Percentiles rank a stretch among this genome's conserved stretches.
phyloP scores from a whole-genome alignment of 306 rosid genomes.

The Quercus parvula region DNA sequence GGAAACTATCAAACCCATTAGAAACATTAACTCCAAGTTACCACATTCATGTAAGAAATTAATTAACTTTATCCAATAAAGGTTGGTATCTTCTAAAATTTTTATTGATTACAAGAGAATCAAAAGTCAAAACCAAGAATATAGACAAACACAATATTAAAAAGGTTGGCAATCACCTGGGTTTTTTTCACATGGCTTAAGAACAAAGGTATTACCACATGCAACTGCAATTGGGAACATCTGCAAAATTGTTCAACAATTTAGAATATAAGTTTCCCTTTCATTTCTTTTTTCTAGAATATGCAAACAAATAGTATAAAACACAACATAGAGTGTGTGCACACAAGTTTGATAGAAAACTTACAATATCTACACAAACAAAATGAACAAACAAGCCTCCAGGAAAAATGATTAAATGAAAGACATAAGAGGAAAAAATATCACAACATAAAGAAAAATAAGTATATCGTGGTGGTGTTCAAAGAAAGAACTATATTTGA shows the following conservation, averaged over 20 bases:
- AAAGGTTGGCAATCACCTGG: conserved; percentile 42
- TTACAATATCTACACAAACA: not conserved
- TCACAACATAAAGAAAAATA: not conserved
- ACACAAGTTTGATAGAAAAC: not conserved
- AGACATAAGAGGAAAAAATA: no score
- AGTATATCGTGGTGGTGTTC: not conserved
- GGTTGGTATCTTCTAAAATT: not conserved
- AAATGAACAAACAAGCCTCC: not conserved
- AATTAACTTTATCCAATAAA: not conserved
- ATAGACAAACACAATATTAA: conserved; percentile 2
- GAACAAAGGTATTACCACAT: conserved; percentile 75
- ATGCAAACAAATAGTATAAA: conserved; percentile 11
- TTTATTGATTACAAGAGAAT: conserved; percentile 1
- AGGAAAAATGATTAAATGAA: no score
- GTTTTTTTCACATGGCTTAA: conserved; percentile 68
- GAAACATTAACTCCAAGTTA: no score
- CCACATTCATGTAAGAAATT: not conserved
- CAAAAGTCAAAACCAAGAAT: not conserved
- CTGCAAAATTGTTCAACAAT: conserved; percentile 36
- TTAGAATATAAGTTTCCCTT: conserved; percentile 12
- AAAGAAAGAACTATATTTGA: not conserved
- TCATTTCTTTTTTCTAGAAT: not conserved
- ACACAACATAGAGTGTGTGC: not conserved
- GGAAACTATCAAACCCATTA: not conserved
- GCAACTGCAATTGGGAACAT: conserved; percentile 72